Conservation (phyloP, 768 basidiomycete genomes). For the Tephrocybe rancida region DNA sequence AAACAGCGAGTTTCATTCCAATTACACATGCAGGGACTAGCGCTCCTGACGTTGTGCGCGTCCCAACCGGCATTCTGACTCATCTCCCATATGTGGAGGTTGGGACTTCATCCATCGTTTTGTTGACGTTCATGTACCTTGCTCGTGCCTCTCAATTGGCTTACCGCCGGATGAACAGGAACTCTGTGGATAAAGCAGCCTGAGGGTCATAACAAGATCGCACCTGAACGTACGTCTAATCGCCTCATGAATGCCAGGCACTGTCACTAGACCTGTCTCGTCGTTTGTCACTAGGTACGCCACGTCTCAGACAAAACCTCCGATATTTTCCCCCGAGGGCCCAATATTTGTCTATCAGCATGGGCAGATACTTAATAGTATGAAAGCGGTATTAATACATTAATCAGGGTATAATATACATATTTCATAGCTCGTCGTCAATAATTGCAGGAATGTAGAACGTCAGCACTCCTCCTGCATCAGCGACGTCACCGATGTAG, state of each 20-base stretch:
- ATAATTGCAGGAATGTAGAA: constrained; percentile 86
- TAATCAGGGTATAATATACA: too few species aligned
- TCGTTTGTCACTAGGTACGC: too few species aligned
- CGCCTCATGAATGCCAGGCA: background rate
- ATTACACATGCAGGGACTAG: constrained; percentile 17
- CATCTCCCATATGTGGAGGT: constrained; percentile 45
- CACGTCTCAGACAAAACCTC: too few species aligned
- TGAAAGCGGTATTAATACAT: too few species aligned
- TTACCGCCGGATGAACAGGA: constrained; percentile 8
- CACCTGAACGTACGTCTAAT: background rate
- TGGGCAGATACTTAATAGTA: too few species aligned
- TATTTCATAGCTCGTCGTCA: constrained; percentile 51
- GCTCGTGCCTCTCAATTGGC: constrained; percentile 27
- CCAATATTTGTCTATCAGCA: too few species aligned
- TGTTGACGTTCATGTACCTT: constrained; percentile 41
- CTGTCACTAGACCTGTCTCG: background rate
- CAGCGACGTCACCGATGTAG: constrained; percentile 79
- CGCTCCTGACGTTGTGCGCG: constrained; percentile 23
- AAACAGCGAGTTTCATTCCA: constrained; percentile 19
- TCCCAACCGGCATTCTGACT: constrained; percentile 38
- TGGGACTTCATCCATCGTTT: constrained; percentile 38
- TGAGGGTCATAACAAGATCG: background rate
- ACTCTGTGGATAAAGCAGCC: constrained; percentile 2
- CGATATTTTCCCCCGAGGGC: too few species aligned
- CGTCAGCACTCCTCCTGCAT: constrained; percentile 83